Percentiles rank a stretch among this genome's conserved stretches.
Evolutionary conservation across 768 basidiomycete genomes (phyloP).

Genomic region (Tremella mesenterica): DNA sequence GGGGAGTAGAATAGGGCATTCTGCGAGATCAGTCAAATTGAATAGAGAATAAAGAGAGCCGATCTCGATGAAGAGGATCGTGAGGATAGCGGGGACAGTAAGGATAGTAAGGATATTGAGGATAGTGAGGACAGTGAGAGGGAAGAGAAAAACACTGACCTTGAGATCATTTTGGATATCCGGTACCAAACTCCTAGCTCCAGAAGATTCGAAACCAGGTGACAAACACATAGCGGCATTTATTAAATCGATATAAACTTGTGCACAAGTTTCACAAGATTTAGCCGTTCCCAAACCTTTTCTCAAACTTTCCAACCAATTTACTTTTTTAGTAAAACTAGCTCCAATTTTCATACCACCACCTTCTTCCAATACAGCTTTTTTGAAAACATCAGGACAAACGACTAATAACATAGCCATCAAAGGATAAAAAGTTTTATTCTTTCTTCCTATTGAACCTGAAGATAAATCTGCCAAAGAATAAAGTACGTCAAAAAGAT

Average conservation of each 20-base stretch:
- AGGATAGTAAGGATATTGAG: too few relatives aligned
- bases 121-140: too few relatives aligned
- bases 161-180: constrained; percentile 75
- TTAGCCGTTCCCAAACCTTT: constrained; percentile 55
- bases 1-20: constrained; percentile 56
- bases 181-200: constrained; percentile 57
- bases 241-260: constrained; percentile 69
- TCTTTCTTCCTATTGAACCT: constrained; percentile 18
- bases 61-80: too few relatives aligned
- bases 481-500: constrained; percentile 72
- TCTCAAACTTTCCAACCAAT: constrained; percentile 38
- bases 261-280: constrained; percentile 58
- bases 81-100: too few relatives aligned
- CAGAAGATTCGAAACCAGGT: constrained; percentile 52
- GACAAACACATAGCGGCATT: constrained; percentile 56
- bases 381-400: constrained; percentile 65
- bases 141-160: constrained; percentile 46
- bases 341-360: constrained; percentile 4
- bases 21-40: constrained; percentile 13
- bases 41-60: too few relatives aligned
- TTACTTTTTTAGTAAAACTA: constrained; percentile 29
- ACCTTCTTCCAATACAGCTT: constrained; percentile 37
- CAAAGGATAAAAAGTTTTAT: constrained; percentile 64
- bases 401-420: constrained; percentile 65
- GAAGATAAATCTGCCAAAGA: constrained; percentile 43